phyloP scores from a whole-genome alignment of 2,329 filamentous ascomycete genomes.

The Fusarium algeriense region DNA sequence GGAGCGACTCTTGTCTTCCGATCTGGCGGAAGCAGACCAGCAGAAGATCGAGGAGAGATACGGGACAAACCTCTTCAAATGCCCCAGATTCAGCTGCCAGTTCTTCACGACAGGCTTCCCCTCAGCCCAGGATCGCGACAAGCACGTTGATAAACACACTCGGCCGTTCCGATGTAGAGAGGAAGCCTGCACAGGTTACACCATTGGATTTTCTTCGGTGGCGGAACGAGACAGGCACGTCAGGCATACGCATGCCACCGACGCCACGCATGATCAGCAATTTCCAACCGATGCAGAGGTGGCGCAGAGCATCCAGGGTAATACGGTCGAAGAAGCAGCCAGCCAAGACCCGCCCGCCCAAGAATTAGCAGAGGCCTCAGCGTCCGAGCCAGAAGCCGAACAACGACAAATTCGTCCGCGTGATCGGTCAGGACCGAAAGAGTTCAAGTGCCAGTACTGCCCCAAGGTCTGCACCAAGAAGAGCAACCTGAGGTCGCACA shows the following conservation, averaged over 20 bases:
- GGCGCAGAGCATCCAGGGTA: accelerated
- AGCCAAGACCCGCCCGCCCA: accelerated
- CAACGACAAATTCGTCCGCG: accelerated
- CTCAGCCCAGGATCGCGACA: accelerated
- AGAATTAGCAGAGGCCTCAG: background rate
- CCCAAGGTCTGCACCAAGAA: background rate
- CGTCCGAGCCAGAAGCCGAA: background rate
- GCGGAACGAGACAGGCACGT: background rate
- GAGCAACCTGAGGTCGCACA: background rate
- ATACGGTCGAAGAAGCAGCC: accelerated
- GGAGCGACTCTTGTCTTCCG: accelerated
- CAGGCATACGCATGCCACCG: background rate
- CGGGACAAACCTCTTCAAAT: accelerated
- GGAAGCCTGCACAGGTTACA: background rate
- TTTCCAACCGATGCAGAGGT: background rate
- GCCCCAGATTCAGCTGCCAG: background rate
- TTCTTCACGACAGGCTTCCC: accelerated
- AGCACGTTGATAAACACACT: background rate
- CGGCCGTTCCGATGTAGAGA: background rate
- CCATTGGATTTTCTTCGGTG: background rate
- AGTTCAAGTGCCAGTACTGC: background rate
- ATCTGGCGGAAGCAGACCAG: accelerated
- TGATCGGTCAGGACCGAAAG: accelerated
- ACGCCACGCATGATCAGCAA: accelerated
- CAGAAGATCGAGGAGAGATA: accelerated